These are phyloP conservation scores for Dictyostelium brefeldianum DNA, from an alignment of 78 protist species.

Conservation along the genomic window DNA sequence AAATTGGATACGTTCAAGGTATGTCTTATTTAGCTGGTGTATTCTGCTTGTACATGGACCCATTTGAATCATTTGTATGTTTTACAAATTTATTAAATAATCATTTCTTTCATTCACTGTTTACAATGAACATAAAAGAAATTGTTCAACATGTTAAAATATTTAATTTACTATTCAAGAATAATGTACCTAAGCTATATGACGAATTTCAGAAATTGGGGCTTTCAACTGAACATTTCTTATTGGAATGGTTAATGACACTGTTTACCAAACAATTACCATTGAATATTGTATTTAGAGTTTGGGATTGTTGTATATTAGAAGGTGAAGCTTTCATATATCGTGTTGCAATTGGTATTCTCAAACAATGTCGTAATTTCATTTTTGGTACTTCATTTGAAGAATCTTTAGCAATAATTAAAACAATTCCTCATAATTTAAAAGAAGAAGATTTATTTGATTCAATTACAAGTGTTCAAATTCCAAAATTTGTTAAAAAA, in stretches of 20 bases:
- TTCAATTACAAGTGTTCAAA: constrained; percentile 19
- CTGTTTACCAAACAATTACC: constrained; percentile 77
- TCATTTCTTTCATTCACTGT: constrained; percentile 76
- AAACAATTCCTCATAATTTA: constrained; percentile 46
- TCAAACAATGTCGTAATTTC: constrained; percentile 35
- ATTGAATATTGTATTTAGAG: constrained; percentile 29
- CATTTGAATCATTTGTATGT: constrained; percentile 47
- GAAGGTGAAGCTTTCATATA: constrained; percentile 85
- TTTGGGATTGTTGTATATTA: constrained; percentile 80
- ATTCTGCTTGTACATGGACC: constrained; percentile 46
- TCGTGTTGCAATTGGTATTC: constrained; percentile 53
- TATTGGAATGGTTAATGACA: constrained; percentile 87
- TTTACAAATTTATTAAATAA: constrained; percentile 74
- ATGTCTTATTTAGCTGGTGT: constrained; percentile 87
- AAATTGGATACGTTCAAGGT: constrained; percentile 92
- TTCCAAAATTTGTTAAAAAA: constrained; percentile 42
- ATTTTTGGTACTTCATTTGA: constrained; percentile 48
- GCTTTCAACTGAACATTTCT: constrained; percentile 61
- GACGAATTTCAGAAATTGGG: constrained; percentile 19
- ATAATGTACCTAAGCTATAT: constrained; percentile 55
- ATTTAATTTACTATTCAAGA: constrained; percentile 52
- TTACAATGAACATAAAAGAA: constrained; percentile 60
- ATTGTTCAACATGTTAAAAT: constrained; percentile 64
- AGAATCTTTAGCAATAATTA: constrained; percentile 18
- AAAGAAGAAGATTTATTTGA: constrained; percentile 70